Base-by-base conservation (phyloP, 331 rosid genomes). In the Spiraea crenata region DNA sequence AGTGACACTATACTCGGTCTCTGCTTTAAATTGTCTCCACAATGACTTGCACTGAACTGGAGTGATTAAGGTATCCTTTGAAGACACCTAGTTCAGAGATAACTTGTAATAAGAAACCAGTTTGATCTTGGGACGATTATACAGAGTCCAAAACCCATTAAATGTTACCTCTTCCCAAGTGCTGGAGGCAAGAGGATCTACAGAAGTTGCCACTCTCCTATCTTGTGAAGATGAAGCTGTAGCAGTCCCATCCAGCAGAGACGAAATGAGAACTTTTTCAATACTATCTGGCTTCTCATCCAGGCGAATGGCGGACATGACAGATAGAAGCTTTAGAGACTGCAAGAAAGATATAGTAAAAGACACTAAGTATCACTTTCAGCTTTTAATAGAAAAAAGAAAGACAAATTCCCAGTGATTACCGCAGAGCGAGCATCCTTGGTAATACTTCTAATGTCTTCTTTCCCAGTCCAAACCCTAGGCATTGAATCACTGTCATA, bases 21-120 rank as follows among this genome's bases (percentile, higher is more conserved):
- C 98, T 41, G 86, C 67, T 71, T 77, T 92, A 82, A 93, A 89
- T 71, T 86, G 97, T 79, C 96, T 85, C 98, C 98, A 93, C 85
- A 93, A 73, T 67, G 91, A 83, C 73, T 89, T 93, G 86, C 98
- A 90, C 67, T 84, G 97, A 64, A 85, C 91, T 17, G 98, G 98
- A 47, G 91, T 73, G 64, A 93, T 79, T 68, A 93, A 79, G 39
- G 87, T 80, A 74, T 89, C 84, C 77, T 56, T 74, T 40, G 86
- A 80, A 42, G 91, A 60, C 75, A 93, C 92, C 98, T 93, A 65
- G 67, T 46, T 73, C 45, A 46, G 16, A 31, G 63, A 9, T 50
- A 37, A 77, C 57, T 38, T 55, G 57, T 71, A 55, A 31, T 72
- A 57, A 74, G 67, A 65, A 59, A 14, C 20, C 31, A 41, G 45